Percentiles rank a stretch among this genome's conserved stretches.
phyloP scores from a whole-genome alignment of 2,329 filamentous ascomycete genomes.

The Claviceps sp. region DNA sequence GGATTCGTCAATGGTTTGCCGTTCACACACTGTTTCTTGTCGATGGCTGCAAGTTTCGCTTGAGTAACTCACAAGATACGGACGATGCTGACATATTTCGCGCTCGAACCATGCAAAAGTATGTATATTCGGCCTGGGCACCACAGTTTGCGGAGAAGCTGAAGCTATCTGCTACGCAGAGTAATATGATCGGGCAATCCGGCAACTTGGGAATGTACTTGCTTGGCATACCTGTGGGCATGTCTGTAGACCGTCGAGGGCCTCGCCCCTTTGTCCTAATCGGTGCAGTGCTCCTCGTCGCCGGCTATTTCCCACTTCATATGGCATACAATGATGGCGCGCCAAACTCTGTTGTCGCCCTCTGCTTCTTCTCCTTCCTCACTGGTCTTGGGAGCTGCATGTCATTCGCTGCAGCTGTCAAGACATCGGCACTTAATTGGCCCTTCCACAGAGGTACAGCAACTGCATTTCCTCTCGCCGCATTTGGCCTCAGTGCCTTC shows the following conservation, averaged over 20 bases:
- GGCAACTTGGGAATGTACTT: conserved; percentile 93
- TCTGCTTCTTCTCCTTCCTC: conserved; percentile 77
- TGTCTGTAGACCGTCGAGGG: conserved; percentile 72
- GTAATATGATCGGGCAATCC: conserved; percentile 75
- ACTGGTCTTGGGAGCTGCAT: conserved; percentile 82
- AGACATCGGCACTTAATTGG: conserved; percentile 80
- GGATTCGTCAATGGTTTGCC: not conserved
- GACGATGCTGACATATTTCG: not conserved
- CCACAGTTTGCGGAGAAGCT: conserved; percentile 85
- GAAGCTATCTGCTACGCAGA: conserved; percentile 79
- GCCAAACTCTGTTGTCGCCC: conserved; percentile 38
- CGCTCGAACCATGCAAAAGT: conserved; percentile 37
- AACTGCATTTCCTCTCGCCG: conserved; percentile 83
- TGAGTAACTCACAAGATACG: not conserved
- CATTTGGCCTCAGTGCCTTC: conserved; percentile 89
- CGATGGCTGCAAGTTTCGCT: too few species aligned
- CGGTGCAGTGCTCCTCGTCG: conserved; percentile 57
- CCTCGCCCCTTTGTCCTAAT: conserved; percentile 66
- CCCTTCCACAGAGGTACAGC: conserved; percentile 83
- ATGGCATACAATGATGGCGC: conserved; percentile 57
- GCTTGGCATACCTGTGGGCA: conserved; percentile 74
- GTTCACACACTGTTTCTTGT: too few species aligned
- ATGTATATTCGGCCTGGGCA: conserved; percentile 96
- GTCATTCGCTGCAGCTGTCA: conserved; percentile 81
- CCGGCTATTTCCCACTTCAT: conserved; percentile 80